Evolutionary conservation across 768 basidiomycete species (phyloP).

Genomic region (Coprinellus aureogranulatus): DNA sequence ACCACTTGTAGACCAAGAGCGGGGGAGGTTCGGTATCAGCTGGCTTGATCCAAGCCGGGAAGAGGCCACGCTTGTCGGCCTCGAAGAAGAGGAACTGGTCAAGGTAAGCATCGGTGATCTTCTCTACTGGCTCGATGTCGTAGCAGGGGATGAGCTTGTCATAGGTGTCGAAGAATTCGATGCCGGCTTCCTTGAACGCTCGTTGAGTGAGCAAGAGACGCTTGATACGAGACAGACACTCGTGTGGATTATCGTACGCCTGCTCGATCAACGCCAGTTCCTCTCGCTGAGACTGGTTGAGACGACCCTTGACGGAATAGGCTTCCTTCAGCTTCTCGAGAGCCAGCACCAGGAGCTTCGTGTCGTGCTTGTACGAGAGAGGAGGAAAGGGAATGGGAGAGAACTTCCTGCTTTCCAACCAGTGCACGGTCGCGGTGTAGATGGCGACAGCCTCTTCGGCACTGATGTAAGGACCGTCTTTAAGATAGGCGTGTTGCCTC

Average conservation of each 20-base stretch:
- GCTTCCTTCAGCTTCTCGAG: slow-evolving; percentile 99
- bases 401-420: slow-evolving; percentile 97
- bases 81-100: slow-evolving; percentile 99
- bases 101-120: slow-evolving; percentile 99
- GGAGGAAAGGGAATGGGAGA: slow-evolving; percentile 99
- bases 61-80: slow-evolving; percentile 95
- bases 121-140: slow-evolving; percentile 99
- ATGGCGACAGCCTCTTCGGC: slow-evolving; percentile 99
- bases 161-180: slow-evolving; percentile 96
- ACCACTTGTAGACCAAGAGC: slow-evolving; percentile 98
- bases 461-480: slow-evolving; percentile 98
- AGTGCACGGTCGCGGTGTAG: slow-evolving; percentile 97
- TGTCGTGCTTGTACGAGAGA: slow-evolving; percentile 98
- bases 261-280: slow-evolving; percentile 98
- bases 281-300: slow-evolving; percentile 98
- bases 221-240: slow-evolving; percentile 98
- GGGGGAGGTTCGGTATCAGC: slow-evolving; percentile 97
- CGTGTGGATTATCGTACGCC: slow-evolving; percentile 98
- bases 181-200: slow-evolving; percentile 97
- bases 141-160: slow-evolving; percentile 99
- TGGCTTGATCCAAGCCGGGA: slow-evolving; percentile 99
- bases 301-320: slow-evolving; percentile 93
- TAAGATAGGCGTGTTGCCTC: slow-evolving; percentile 96
- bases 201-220: slow-evolving; percentile 94
- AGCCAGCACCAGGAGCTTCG: slow-evolving; percentile 92